phyloP scores from a whole-genome alignment of 768 basidiomycete species.

The Megacollybia marginata region DNA sequence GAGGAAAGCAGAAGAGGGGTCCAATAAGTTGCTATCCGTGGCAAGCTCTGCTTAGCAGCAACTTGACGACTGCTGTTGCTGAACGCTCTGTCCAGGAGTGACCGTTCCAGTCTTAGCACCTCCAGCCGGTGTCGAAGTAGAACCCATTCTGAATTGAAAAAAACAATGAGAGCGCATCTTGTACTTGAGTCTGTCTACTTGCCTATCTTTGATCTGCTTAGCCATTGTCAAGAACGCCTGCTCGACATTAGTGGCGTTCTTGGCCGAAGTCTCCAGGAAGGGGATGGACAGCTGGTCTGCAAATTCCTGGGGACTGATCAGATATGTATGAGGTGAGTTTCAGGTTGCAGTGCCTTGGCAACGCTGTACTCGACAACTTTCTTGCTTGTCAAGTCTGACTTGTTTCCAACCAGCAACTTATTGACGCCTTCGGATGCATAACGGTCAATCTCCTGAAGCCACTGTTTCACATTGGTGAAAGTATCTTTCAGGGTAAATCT shows the following conservation, averaged over 20 bases:
- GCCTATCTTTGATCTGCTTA: constrained; percentile 93
- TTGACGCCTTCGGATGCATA: constrained; percentile 99
- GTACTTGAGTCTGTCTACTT: constrained; percentile 12
- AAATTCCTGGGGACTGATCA: constrained; percentile 56
- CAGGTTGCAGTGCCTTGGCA: constrained; percentile 53
- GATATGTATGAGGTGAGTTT: neutral
- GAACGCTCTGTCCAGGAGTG: constrained; percentile 78
- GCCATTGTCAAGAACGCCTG: constrained; percentile 99
- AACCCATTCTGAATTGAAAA: constrained; percentile 63
- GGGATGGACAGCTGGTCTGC: constrained; percentile 90
- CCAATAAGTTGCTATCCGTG: neutral
- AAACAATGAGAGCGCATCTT: neutral
- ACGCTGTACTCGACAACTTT: constrained; percentile 88
- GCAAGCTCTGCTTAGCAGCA: constrained; percentile 59
- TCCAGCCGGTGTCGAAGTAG: constrained; percentile 66
- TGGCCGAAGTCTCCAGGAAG: constrained; percentile 98
- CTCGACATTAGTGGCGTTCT: constrained; percentile 98
- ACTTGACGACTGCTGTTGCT: constrained; percentile 61
- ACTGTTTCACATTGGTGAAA: constrained; percentile 92
- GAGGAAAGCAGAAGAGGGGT: neutral
- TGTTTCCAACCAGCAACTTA: constrained; percentile 97
- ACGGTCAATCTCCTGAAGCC: constrained; percentile 88
- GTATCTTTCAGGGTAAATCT: constrained; percentile 52
- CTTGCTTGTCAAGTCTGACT: constrained; percentile 96
- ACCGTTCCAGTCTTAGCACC: constrained; percentile 79